Base-by-base conservation (phyloP, 257 asterid species). In the Rhazya stricta region DNA sequence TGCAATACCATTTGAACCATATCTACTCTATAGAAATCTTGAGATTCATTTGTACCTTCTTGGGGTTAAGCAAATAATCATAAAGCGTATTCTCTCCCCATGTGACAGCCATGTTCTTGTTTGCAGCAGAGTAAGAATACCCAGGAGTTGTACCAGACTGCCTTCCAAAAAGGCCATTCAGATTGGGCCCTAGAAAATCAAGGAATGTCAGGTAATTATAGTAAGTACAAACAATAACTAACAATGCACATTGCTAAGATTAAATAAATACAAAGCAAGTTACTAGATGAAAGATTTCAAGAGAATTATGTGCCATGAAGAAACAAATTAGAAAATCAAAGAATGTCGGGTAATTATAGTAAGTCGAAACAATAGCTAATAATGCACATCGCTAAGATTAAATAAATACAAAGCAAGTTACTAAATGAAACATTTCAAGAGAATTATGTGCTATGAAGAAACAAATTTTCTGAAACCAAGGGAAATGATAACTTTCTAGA, bases 121-220 rank as follows among this genome's bases (percentile, higher is more conserved):
- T 93, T 48, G 97, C 97, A 73, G 96, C 84, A 42, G 97, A 91
- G 86, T 91, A 93, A 12, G 98, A 93, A 80, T 91, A 93, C 25
- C 98, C 98, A 16, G 97, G 80, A 70, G 97, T 88, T n/a, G 97
- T 91, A 29, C 98, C 98, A 51, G 97, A 91, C 72, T 89, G 98
- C 79, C 97, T 88, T 66, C 97, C 98, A 67, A 93, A 93, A 34
- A 93, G 96, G 25, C 98, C 98, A 75, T 85, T 91, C 97, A 93
- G 84, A 76, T 93, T 93, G 53, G 98, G 98, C 27, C 98, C 98
- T 93, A 79, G 6, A 81, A 29, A 60, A 74, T n/a, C 12, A 29
- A 75, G 27, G 70, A 8, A 34, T 41, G 45, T 25, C 3, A 72
- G 45, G 41, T 10, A n/a, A 51, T 30, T 68, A 51, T 48, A 36